Conservation (phyloP, 192 early-diverging fungal genomes). For the Coemansia sp. region DNA sequence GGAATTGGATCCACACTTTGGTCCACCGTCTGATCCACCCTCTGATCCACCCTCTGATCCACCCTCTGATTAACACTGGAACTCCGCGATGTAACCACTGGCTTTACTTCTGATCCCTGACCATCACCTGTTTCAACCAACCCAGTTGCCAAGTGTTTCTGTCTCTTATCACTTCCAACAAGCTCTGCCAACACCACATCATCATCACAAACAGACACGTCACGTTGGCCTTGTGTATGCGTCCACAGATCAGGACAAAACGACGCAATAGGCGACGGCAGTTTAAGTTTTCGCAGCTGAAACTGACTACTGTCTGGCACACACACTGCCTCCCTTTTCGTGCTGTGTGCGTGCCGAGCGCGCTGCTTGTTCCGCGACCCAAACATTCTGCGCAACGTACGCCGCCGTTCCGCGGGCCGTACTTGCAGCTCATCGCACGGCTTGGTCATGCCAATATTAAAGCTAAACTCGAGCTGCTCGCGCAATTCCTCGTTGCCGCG, state of each 20-base stretch:
- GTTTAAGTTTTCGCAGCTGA: conserved; percentile 13
- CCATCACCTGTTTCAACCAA: too few species aligned
- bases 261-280: conserved; percentile 28
- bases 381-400: conserved; percentile 1
- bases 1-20: too few species aligned
- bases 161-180: too few species aligned
- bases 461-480: conserved; percentile 21
- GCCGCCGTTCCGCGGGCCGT: not conserved
- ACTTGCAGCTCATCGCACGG: not conserved
- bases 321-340: not conserved
- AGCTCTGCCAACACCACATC: conserved; percentile 1
- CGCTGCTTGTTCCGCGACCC: not conserved
- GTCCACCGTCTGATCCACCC: too few species aligned
- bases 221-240: not conserved
- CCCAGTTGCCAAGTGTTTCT: too few species aligned
- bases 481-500: not conserved
- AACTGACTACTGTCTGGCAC: not conserved
- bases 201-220: not conserved
- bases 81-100: too few species aligned
- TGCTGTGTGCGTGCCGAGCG: not conserved
- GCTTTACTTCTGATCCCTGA: too few species aligned
- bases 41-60: too few species aligned
- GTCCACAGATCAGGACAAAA: conserved; percentile 4
- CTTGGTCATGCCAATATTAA: conserved; percentile 19
- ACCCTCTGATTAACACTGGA: too few species aligned